Evolutionary conservation across 208 protist species (phyloP).

Genomic region (Trypanosoma mega): DNA sequence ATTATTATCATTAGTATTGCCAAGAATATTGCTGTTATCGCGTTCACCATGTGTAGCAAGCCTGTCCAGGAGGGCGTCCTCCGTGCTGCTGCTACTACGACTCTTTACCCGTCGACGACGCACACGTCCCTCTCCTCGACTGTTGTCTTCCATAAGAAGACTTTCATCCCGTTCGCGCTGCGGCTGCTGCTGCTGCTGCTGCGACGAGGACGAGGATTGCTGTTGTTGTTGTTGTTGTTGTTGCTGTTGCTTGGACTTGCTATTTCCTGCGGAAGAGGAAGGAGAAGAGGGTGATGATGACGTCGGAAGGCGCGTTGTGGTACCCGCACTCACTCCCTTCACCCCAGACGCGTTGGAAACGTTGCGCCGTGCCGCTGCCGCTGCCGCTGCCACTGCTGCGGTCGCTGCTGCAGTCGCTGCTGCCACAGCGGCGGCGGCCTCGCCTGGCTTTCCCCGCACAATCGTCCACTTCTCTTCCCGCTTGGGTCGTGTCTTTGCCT

Average conservation of each 20-base stretch:
- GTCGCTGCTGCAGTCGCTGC: constrained; percentile 9
- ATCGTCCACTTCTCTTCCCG: constrained; percentile 30
- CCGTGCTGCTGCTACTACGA: neutral
- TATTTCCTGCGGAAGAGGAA: constrained; percentile 16
- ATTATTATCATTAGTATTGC: neutral
- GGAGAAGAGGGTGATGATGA: neutral
- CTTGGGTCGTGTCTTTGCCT: constrained; percentile 12
- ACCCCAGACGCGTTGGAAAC: neutral
- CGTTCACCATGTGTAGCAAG: neutral
- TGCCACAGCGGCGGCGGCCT: neutral
- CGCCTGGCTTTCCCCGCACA: constrained; percentile 15
- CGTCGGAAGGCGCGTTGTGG: neutral
- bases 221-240: constrained; percentile 11
- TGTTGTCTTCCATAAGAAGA: too few relatives aligned
- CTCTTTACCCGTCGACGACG: neutral
- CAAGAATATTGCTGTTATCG: too few relatives aligned
- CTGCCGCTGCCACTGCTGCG: neutral
- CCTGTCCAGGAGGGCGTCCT: constrained; percentile 25
- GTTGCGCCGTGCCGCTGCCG: too few relatives aligned
- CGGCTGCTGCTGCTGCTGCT: constrained; percentile 12
- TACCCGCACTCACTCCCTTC: neutral
- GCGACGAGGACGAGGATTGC: too few relatives aligned
- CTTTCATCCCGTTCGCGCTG: constrained; percentile 1
- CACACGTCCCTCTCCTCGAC: neutral
- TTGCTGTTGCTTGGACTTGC: constrained; percentile 13